Base-by-base conservation (phyloP, 2,329 filamentous ascomycete species). In the Ophiostoma himal-ulmi region DNA sequence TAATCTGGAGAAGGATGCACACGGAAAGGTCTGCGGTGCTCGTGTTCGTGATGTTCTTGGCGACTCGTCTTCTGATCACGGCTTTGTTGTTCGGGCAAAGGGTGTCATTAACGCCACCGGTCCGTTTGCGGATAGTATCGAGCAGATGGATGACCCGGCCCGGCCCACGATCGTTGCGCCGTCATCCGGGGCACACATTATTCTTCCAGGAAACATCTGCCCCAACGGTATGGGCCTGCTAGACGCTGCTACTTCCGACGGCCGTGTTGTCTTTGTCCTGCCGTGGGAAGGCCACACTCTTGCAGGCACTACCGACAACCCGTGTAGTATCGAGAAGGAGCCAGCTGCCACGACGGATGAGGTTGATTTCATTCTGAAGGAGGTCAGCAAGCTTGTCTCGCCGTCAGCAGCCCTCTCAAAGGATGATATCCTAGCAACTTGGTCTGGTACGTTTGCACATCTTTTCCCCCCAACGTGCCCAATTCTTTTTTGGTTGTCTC, bases 201-300 rank as follows among this genome's bases (percentile, higher is more conserved):
- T 94, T 76, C 86, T 95, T 1, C 91, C 92, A 30, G 90, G 91
- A 70, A 91, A 91, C 80, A 91, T 90, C 80, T 91, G 89, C 77
- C 91, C 92, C 69, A 86, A 89, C 70, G 88, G 91, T 77, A 94
- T 94, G 89, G 91, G 91, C 73, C 83, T 95, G 68, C 91, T 95
- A 74, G 91, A 94, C 75, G 91, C 92, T 2, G 86, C 87, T 57
- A 93, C 92, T 3, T 94, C 91, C 0, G 91, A 95, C 76, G 91
- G 91, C n/a, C 88, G 91, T 76, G 91, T 95, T 73, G 91, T 95
- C 75, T 95, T 95, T 83, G 93, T 95, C 78, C 83, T 95, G 69
- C 91, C 91, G 8, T 95, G 91, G 91, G 90, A 94, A 79, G 91
- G 91, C 69, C 92, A 92, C 82, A 94, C 92, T 7, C 91, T 95